phyloP scores from a whole-genome alignment of 1,139 yeast species.

The Pneumocystis carinii region DNA sequence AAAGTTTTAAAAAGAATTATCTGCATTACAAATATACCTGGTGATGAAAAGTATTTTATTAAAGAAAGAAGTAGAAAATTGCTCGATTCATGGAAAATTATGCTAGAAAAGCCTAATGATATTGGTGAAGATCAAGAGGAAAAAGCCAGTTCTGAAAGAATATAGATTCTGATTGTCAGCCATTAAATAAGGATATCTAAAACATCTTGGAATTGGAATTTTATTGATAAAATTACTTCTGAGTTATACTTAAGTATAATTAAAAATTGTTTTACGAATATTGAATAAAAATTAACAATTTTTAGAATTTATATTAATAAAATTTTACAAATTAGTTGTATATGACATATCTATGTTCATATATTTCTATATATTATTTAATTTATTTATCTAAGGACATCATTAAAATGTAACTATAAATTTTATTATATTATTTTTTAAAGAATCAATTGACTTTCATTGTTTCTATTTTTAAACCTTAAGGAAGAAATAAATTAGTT shows the following conservation, averaged over 20 bases:
- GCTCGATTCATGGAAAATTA: not conserved
- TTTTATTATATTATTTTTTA: not conserved
- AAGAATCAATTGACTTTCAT: not conserved
- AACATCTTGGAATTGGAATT: not conserved
- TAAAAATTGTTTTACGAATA: not conserved
- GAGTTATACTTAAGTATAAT: not conserved
- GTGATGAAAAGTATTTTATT: constrained; percentile 8
- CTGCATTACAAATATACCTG: constrained; percentile 6
- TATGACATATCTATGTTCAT: not conserved
- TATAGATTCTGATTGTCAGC: not conserved
- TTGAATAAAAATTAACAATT: not conserved
- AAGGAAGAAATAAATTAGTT: no score
- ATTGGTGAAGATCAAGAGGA: not conserved
- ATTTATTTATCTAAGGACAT: not conserved
- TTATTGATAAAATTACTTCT: not conserved
- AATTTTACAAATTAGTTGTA: not conserved
- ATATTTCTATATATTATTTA: not conserved
- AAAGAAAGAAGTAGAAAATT: constrained; percentile 2
- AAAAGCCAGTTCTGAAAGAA: not conserved
- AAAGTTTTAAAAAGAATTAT: constrained; percentile 9
- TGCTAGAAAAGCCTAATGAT: not conserved
- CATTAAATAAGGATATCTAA: no score
- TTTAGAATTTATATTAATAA: not conserved
- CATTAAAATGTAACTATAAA: not conserved
- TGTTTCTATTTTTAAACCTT: not conserved